Evolutionary conservation across 129 eudicot species (phyloP).

Genomic region (Pittosporum tobira): DNA sequence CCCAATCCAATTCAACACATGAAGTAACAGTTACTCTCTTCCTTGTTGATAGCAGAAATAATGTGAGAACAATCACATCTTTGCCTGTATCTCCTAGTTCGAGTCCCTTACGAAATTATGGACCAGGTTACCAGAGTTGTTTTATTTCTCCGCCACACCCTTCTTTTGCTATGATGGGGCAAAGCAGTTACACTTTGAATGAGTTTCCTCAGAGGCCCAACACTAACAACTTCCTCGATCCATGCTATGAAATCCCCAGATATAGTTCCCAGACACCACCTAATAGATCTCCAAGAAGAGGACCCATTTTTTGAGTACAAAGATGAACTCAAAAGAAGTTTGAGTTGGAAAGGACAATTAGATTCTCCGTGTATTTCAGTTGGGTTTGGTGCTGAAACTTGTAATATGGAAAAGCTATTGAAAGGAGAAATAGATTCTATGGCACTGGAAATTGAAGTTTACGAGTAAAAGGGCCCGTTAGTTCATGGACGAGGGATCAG

Average conservation of each 20-base stretch:
- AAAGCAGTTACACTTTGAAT: constrained; percentile 26
- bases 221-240: constrained; percentile 45
- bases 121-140: constrained; percentile 42
- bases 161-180: constrained; percentile 44
- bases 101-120: constrained; percentile 61
- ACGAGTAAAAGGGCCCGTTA: not conserved
- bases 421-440: not conserved
- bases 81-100: constrained; percentile 88
- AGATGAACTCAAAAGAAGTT: no score
- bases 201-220: constrained; percentile 39
- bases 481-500: not conserved
- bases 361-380: no score
- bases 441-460: not conserved
- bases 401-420: not conserved
- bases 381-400: not conserved
- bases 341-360: no score
- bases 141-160: constrained; percentile 74
- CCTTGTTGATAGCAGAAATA: constrained; percentile 37
- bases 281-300: constrained; percentile 48
- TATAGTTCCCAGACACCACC: constrained; percentile 43
- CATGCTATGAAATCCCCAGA: constrained; percentile 56
- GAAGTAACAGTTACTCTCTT: not conserved
- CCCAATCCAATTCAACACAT: not conserved
- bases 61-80: constrained; percentile 56
- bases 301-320: constrained; percentile 21